Percentiles rank a stretch among this genome's conserved stretches.
These are phyloP conservation scores for Epichloe sylvatica DNA, from an alignment of 2,329 filamentous ascomycete genomes.

Conservation along the genomic window DNA sequence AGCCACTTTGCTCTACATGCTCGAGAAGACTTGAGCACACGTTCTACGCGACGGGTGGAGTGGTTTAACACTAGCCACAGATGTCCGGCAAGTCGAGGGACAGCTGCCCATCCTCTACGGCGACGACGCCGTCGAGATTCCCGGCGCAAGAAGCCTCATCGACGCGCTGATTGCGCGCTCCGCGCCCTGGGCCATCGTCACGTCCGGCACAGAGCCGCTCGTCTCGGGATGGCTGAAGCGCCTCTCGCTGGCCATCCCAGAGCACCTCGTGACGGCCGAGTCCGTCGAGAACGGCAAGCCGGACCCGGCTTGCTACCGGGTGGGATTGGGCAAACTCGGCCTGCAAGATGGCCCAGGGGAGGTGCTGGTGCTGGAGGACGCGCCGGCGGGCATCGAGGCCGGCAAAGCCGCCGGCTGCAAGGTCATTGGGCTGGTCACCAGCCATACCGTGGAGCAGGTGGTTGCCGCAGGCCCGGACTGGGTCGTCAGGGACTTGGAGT, in stretches of 20 bases:
- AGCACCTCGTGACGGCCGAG: conserved; percentile 59
- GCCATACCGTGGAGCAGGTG: conserved; percentile 61
- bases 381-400: conserved; percentile 68
- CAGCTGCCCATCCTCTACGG: conserved; percentile 65
- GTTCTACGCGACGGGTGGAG: neutral
- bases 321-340: conserved; percentile 50
- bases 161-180: conserved; percentile 45
- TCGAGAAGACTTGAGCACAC: no score
- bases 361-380: conserved; percentile 75
- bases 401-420: conserved; percentile 78
- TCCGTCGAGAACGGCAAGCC: conserved; percentile 65
- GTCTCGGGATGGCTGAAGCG: conserved; percentile 59
- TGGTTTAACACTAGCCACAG: conserved; percentile 26
- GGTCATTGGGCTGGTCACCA: conserved; percentile 74
- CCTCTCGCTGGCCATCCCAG: conserved; percentile 49
- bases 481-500: conserved; percentile 67
- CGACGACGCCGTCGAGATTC: conserved; percentile 68
- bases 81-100: conserved; percentile 66
- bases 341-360: conserved; percentile 32
- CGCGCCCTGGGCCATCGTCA: conserved; percentile 77
- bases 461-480: conserved; percentile 69
- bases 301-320: conserved; percentile 57
- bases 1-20: neutral
- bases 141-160: conserved; percentile 62
- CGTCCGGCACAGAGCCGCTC: conserved; percentile 54